Percentiles rank a stretch among this genome's conserved stretches.
Conservation (phyloP, 2,329 filamentous ascomycete species). For the Diplodia corticola region DNA sequence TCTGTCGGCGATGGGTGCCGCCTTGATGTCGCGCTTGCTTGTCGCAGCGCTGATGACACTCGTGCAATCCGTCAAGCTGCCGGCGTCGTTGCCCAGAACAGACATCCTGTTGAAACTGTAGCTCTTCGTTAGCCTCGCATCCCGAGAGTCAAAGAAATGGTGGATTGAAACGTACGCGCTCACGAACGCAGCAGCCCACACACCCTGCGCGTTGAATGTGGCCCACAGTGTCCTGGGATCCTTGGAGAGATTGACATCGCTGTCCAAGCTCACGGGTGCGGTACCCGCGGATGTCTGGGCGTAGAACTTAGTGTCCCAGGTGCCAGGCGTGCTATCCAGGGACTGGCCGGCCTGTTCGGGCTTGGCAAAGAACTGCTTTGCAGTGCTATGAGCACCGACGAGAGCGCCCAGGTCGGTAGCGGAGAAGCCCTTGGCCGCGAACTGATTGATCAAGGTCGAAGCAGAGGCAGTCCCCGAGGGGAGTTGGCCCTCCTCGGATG, state of each 20-base stretch:
- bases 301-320: slow-evolving; percentile 56
- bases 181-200: slow-evolving; percentile 37
- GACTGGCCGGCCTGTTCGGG: slow-evolving; percentile 39
- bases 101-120: slow-evolving; percentile 38
- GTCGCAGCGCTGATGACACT: slow-evolving; percentile 35
- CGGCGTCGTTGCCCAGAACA: slow-evolving; percentile 34
- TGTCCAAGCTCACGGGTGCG: slow-evolving; percentile 24
- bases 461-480: slow-evolving; percentile 46
- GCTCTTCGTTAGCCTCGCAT: background rate
- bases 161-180: slow-evolving; percentile 23
- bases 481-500: slow-evolving; percentile 48
- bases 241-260: slow-evolving; percentile 33
- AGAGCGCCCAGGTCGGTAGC: slow-evolving; percentile 55
- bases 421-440: slow-evolving; percentile 53
- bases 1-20: slow-evolving; percentile 32
- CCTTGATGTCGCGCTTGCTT: slow-evolving; percentile 35
- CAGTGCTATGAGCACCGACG: slow-evolving; percentile 55
- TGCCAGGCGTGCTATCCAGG: slow-evolving; percentile 51
- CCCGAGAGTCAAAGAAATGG: background rate
- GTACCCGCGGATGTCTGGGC: slow-evolving; percentile 37
- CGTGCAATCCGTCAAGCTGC: slow-evolving; percentile 36
- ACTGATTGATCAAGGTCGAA: slow-evolving; percentile 49
- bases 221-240: slow-evolving; percentile 30
- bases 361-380: slow-evolving; percentile 51
- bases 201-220: slow-evolving; percentile 30